Percentiles rank a stretch among this genome's conserved stretches.
Conservation (phyloP, 2,329 filamentous ascomycete genomes). For the Aureobasidium sp. region DNA sequence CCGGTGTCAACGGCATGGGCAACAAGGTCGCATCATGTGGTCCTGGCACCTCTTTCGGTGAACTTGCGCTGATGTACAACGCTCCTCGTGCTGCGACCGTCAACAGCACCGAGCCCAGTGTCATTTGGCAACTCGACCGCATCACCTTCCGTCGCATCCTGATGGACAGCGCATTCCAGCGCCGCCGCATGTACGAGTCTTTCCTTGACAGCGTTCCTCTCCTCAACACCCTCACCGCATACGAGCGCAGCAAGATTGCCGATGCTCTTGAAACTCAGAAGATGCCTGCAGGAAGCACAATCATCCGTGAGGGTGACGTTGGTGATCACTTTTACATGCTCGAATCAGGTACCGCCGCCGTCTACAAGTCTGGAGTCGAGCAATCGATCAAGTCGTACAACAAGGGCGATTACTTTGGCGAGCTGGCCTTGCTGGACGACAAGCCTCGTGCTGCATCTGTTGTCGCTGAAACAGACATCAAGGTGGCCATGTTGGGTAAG, state of each 20-base stretch:
- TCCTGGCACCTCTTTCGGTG: constrained; percentile 88
- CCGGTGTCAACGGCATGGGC: constrained; percentile 75
- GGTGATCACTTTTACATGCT: constrained; percentile 89
- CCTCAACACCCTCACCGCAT: constrained; percentile 72
- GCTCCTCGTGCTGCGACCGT: constrained; percentile 92
- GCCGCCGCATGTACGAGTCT: constrained; percentile 91
- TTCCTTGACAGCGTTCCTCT: constrained; percentile 92
- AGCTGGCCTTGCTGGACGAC: constrained; percentile 87
- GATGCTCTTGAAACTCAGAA: constrained; percentile 91
- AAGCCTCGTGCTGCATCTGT: constrained; percentile 87
- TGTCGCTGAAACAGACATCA: constrained; percentile 74
- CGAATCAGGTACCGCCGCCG: constrained; percentile 78
- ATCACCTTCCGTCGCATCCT: constrained; percentile 95
- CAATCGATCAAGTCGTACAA: constrained; percentile 69
- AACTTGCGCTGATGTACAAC: constrained; percentile 97
- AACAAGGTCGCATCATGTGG: constrained; percentile 73
- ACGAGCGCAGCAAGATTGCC: constrained; percentile 95
- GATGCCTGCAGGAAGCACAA: constrained; percentile 66
- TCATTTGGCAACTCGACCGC: constrained; percentile 89
- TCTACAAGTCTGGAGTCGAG: constrained; percentile 66
- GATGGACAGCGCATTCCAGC: constrained; percentile 96
- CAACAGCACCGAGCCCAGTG: constrained; percentile 72
- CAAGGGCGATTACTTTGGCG: constrained; percentile 95
- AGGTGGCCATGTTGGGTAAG: constrained; percentile 86
- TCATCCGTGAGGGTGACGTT: constrained; percentile 86